Conservation (phyloP, 2,329 filamentous ascomycete species). For the Sarocladium oryzae region DNA sequence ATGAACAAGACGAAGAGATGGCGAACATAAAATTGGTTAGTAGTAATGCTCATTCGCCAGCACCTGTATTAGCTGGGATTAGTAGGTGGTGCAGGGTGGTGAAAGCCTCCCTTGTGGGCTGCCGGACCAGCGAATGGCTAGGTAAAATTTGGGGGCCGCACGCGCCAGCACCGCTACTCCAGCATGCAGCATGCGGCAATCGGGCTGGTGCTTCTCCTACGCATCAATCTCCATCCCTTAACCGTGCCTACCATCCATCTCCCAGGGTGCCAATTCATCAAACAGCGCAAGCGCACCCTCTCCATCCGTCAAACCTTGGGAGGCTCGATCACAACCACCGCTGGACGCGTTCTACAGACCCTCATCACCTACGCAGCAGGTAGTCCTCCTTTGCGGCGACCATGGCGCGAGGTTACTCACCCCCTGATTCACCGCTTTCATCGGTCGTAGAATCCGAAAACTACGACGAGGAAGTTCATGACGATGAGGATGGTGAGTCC, state of each 20-base stretch:
- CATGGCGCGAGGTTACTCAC: conserved; percentile 31
- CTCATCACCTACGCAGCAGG: too few relatives aligned
- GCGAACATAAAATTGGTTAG: too few relatives aligned
- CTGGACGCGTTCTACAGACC: conserved; percentile 13
- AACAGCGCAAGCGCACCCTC: neutral
- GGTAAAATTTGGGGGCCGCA: conserved; percentile 4
- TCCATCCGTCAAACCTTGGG: too few relatives aligned
- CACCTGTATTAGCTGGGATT: too few relatives aligned
- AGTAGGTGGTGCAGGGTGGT: too few relatives aligned
- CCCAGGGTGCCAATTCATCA: neutral
- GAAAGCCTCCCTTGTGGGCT: too few relatives aligned
- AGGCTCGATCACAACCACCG: too few relatives aligned
- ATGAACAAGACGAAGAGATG: too few relatives aligned
- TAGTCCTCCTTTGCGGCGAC: conserved; percentile 16
- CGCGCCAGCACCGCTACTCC: neutral
- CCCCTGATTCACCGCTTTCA: conserved; percentile 41
- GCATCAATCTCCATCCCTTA: neutral
- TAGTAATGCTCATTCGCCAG: too few relatives aligned
- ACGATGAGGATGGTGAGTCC: conserved; percentile 30
- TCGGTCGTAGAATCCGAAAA: conserved; percentile 40
- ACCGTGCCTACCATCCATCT: neutral
- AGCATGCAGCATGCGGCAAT: neutral
- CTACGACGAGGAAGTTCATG: conserved; percentile 39
- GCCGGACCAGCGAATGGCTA: too few relatives aligned
- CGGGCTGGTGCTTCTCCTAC: neutral